Percentiles rank a stretch among this genome's conserved stretches.
These are phyloP conservation scores for Botrytis porri DNA, from an alignment of 2,329 filamentous ascomycete species.

Conservation along the genomic window DNA sequence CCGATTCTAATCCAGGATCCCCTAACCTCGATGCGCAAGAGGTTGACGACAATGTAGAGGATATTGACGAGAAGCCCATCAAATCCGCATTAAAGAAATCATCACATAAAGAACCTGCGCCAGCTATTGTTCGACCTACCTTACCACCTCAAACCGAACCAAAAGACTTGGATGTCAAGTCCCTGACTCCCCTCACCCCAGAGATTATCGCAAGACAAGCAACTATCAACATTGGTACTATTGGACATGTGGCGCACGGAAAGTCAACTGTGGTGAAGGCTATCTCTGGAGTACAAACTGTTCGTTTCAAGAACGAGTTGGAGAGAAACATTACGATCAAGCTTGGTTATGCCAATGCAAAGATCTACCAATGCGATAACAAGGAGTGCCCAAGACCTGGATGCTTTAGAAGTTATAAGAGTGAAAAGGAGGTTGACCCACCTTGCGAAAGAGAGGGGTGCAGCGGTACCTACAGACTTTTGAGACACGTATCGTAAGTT, in stretches of 20 bases:
- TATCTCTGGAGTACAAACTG: conserved; percentile 97
- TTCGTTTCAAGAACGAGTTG: conserved; percentile 99
- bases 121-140: conserved; percentile 58
- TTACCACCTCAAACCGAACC: conserved; percentile 92
- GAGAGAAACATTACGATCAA: conserved; percentile 99
- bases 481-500: conserved; percentile 88
- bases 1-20: conserved; percentile 56
- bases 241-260: conserved; percentile 97
- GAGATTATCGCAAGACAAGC: conserved; percentile 98
- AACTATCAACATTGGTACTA: conserved; percentile 98
- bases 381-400: conserved; percentile 84
- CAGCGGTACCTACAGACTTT: conserved; percentile 77
- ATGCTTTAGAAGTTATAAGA: conserved; percentile 97
- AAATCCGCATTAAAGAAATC: conserved; percentile 88
- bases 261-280: conserved; percentile 99
- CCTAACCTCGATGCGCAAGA: conserved; percentile 48
- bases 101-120: conserved; percentile 52
- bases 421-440: conserved; percentile 97
- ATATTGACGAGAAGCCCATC: conserved; percentile 59
- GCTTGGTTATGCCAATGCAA: conserved; percentile 98
- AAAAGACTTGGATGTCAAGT: conserved; percentile 77
- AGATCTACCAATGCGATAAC: conserved; percentile 99
- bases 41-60: conserved; percentile 56
- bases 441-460: conserved; percentile 94
- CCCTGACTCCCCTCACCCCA: conserved; percentile 79